Percentiles rank a stretch among this genome's conserved stretches.
These are phyloP conservation scores for Magnolia kwangsiensis DNA, from an alignment of 164 flowering plant genomes.

Conservation along the genomic window DNA sequence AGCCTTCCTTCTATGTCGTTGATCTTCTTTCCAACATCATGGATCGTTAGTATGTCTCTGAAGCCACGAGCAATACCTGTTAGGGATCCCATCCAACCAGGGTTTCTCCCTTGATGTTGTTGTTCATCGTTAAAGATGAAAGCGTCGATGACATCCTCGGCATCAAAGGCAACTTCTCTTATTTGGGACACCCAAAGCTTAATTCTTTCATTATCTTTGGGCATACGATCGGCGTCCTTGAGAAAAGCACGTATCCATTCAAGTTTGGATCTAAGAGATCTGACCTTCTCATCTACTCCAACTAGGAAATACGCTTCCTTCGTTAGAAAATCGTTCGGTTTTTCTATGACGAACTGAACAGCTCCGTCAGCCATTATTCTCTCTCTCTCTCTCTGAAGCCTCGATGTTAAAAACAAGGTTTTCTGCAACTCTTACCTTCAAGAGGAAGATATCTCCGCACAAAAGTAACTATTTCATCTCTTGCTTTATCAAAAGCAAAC, in stretches of 20 bases:
- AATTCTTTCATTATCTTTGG: not conserved
- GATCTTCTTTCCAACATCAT: not conserved
- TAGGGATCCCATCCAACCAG: not conserved
- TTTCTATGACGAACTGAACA: not conserved
- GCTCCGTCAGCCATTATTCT: not conserved
- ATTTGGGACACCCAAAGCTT: not conserved
- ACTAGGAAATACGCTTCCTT: not conserved
- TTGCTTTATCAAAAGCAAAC: no score
- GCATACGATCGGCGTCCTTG: not conserved
- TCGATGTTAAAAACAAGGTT: no score
- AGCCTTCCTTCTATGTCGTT: not conserved
- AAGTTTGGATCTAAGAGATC: not conserved
- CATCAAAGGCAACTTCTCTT: not conserved
- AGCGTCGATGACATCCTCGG: not conserved
- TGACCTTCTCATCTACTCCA: not conserved
- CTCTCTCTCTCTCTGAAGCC: no score
- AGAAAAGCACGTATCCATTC: constrained; percentile 2
- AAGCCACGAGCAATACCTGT: not conserved
- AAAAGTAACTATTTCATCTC: no score
- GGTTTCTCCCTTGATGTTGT: not conserved
- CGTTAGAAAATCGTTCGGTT: not conserved
- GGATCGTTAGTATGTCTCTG: not conserved
- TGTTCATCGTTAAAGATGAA: not conserved
- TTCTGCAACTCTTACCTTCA: no score
- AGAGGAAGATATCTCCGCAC: no score